These are phyloP conservation scores for Castanea crenata DNA, from an alignment of 306 rosid species.

Conservation along the genomic window DNA sequence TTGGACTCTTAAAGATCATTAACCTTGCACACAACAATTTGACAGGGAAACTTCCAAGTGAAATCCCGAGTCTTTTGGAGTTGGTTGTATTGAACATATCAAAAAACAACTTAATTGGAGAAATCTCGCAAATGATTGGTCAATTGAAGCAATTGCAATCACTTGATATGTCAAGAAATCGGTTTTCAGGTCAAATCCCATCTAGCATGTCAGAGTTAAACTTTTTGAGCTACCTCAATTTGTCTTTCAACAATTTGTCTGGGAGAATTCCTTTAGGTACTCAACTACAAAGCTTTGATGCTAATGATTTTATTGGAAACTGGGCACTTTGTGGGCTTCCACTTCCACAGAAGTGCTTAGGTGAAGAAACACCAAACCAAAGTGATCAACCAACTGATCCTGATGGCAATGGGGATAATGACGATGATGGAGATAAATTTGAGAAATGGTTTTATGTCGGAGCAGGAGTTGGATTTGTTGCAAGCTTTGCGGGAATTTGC, in stretches of 20 bases:
- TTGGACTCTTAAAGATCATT: no score
- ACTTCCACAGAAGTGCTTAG: slow-evolving; percentile 11
- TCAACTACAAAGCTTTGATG: slow-evolving; percentile 13
- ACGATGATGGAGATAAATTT: neutral
- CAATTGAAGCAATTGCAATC: no score
- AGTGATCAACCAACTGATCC: neutral
- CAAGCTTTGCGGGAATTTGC: slow-evolving; percentile 23
- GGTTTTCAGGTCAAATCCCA: no score
- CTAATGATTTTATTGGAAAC: slow-evolving; percentile 17
- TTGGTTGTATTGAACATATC: no score
- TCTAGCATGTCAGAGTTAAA: neutral
- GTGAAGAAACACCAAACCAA: neutral
- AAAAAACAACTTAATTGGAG: no score
- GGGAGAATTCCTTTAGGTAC: neutral
- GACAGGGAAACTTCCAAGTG: no score
- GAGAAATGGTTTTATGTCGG: slow-evolving; percentile 17
- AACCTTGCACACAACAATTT: no score
- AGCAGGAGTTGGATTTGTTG: slow-evolving; percentile 19
- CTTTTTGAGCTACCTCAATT: slow-evolving; percentile 1
- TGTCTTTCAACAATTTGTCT: slow-evolving; percentile 17
- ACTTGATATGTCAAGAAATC: no score
- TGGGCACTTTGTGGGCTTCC: slow-evolving; percentile 27
- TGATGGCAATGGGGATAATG: neutral
- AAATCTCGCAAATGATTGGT: no score
- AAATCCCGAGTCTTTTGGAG: no score